Evolutionary conservation across 1,284 basidiomycete species (phyloP).

Genomic region (Ganoderma lucidum): DNA sequence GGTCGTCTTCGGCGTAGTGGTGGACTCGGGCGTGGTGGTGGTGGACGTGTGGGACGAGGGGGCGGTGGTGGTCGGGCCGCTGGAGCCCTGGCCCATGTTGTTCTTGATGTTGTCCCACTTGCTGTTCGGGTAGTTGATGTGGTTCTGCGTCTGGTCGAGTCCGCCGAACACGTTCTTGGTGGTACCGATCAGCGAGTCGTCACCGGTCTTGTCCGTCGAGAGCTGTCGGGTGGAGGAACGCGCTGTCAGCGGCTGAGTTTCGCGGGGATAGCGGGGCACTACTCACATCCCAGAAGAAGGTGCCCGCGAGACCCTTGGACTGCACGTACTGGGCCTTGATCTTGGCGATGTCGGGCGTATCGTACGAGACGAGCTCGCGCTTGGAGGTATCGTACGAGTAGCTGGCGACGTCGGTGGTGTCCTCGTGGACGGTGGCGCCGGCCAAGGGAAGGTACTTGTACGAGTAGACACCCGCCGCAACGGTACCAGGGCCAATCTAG

Average conservation of each 20-base stretch:
- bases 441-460: constrained; percentile 79
- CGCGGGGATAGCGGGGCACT: not conserved
- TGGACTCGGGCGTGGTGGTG: not conserved
- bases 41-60: not conserved
- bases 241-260: not conserved
- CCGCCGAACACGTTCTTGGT: constrained; percentile 55
- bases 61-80: not conserved
- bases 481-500: constrained; percentile 78
- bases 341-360: constrained; percentile 76
- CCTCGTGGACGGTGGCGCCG: constrained; percentile 69
- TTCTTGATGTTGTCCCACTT: constrained; percentile 74
- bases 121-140: constrained; percentile 69
- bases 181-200: constrained; percentile 64
- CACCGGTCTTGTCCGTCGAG: constrained; percentile 67
- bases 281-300: constrained; percentile 84
- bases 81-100: constrained; percentile 59
- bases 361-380: constrained; percentile 80
- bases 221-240: constrained; percentile 47
- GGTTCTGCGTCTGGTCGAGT: constrained; percentile 75
- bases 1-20: constrained; percentile 16
- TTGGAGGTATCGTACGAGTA: constrained; percentile 79
- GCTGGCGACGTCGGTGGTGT: constrained; percentile 76
- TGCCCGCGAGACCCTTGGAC: constrained; percentile 70
- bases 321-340: constrained; percentile 83
- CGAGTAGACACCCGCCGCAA: constrained; percentile 75